Base-by-base conservation (phyloP, 768 basidiomycete species). In the Suillus ampliporus region DNA sequence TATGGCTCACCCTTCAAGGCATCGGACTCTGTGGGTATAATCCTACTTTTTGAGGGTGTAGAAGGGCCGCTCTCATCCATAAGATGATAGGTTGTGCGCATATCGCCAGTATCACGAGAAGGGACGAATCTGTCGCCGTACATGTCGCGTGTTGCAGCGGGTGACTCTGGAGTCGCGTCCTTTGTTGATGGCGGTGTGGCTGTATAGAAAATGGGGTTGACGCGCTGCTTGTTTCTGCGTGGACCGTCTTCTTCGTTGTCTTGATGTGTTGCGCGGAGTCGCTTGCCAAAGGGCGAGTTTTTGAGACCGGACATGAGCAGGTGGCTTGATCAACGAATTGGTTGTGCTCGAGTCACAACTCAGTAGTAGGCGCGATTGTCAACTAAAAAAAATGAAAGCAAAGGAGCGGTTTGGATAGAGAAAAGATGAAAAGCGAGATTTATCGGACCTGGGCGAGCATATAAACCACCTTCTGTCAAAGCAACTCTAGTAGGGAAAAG, bases 281-380 rank as follows among this genome's bases (percentile, higher is more conserved):
- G 86, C 71, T 92, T 93, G 46, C 90, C 91, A 76, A 91, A 93
- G 1, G 89, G 89, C 70, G 91, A 92, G 77, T 92, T 92, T 81
- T 90, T 91, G 77, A 92, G 83, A 60, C 86, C 85, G 61, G 90
- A 88, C 90, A 91, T 91, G 31, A 62, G 17, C 52, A 11, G 28
- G 11, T 50, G 28, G 17, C 28, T 50, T 28, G 17, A 50, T 50
- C 28, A 31, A 31, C 6, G 31, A 31, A 6, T 31, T 31, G 31
- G 31, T 6, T 6, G 31, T 31, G 31, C 4, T 31, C 31, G 31
- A 31, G 31, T 31, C 6, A 31, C 31, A 31, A 31, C 31, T 31
- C 31, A 6, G 31, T 28, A 28, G 50, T 51, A 17, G n/a, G 10
- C 28, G 48, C n/a, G 50, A 51, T 51, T 19, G 28, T 51, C 50